phyloP scores from a whole-genome alignment of 305 asterid species.

The Fraxinus platypoda region DNA sequence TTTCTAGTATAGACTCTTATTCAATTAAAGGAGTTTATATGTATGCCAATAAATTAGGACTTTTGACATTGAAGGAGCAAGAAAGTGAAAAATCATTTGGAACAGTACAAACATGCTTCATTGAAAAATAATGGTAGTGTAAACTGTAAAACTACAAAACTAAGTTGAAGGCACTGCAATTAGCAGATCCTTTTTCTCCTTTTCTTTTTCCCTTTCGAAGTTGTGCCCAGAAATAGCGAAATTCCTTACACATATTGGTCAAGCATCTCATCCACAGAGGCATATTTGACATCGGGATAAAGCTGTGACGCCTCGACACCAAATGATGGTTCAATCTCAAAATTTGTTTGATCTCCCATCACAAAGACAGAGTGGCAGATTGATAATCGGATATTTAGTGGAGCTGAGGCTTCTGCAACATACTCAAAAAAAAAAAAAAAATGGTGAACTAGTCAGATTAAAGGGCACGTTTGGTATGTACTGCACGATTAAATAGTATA shows the following conservation, averaged over 20 bases:
- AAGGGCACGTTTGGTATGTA: neutral
- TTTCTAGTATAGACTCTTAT: neutral
- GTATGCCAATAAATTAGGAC: neutral
- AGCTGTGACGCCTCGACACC: slow-evolving; percentile 55
- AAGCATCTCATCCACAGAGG: slow-evolving; percentile 50
- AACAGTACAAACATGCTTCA: neutral
- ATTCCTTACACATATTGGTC: slow-evolving; percentile 37
- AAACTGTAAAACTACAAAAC: neutral
- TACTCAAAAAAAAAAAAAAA: neutral
- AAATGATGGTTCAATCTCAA: slow-evolving; percentile 43
- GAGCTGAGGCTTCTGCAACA: slow-evolving; percentile 43
- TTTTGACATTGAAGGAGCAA: neutral
- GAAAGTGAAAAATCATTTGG: neutral
- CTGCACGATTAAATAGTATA: neutral
- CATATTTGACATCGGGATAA: slow-evolving; percentile 49
- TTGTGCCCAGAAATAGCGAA: neutral
- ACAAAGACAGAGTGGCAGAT: slow-evolving; percentile 44
- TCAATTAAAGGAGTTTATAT: neutral
- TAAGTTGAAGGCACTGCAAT: neutral
- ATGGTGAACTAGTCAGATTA: neutral
- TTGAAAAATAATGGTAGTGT: neutral
- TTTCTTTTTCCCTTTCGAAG: neutral
- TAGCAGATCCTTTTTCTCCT: neutral
- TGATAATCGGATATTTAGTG: slow-evolving; percentile 33
- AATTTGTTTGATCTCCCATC: slow-evolving; percentile 54